A percentile compares a stretch with the other conserved stretches of the same genome.
Conservation (phyloP, 306 rosid species). For the Dryas drummondii region DNA sequence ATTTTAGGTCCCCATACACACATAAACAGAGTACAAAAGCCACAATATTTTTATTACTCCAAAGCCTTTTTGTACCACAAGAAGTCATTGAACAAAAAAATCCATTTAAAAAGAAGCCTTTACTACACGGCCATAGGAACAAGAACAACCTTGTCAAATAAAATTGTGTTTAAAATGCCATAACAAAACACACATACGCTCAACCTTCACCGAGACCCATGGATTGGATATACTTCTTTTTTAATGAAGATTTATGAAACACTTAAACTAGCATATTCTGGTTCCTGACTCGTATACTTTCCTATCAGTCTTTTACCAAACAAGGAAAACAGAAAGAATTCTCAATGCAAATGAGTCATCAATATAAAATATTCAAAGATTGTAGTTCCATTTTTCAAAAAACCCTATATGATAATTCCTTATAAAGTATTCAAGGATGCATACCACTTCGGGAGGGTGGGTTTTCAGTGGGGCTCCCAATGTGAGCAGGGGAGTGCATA, state of each 20-base stretch:
- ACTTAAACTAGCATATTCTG: neutral
- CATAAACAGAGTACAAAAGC: neutral
- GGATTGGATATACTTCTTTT: neutral
- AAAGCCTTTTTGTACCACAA: neutral
- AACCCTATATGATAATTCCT: neutral
- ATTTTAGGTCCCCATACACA: too few relatives aligned
- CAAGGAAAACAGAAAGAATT: neutral
- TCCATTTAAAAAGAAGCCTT: too few relatives aligned
- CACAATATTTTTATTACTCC: neutral
- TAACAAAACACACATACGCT: neutral
- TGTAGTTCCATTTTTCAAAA: neutral
- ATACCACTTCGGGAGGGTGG: neutral
- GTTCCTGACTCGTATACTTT: neutral
- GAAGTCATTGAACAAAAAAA: neutral
- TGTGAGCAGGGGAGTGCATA: neutral
- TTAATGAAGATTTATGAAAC: neutral
- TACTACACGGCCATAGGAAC: too few relatives aligned
- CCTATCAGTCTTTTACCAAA: neutral
- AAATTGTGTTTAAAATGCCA: too few relatives aligned
- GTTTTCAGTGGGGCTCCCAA: neutral
- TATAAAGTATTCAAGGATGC: conserved; percentile 1
- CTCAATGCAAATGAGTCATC: neutral
- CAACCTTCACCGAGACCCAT: neutral
- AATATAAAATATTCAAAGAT: neutral
- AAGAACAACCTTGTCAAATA: too few relatives aligned